Evolutionary conservation across 176 grass and related monocot species (phyloP), one percentile per base, ranked within the genome.

Genomic region (Rhynchospora breviuscula): DNA sequence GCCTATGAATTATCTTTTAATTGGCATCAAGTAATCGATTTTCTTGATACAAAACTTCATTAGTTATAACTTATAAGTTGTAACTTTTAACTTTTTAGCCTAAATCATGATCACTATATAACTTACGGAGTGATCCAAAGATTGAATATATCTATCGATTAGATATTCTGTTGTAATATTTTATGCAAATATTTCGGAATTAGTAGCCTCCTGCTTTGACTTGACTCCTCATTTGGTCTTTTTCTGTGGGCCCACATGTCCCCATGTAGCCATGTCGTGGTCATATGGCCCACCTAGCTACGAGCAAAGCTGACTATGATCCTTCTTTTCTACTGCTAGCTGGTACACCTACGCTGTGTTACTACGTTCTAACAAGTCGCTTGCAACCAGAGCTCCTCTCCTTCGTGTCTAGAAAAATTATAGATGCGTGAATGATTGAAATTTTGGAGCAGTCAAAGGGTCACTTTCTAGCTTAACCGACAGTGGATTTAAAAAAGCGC

Each of bases 301-400:
- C 23, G 26, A 78, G 49, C 51, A 78, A 78, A 51, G 73, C 73
- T 57, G 49, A 78, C 51, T 78, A 33, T 78, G 25, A 57, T 75
- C 23, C 10, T 13, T 12, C 25, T 57, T 26, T 49, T 77, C 13
- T 31, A 57, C 22, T 77, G 12, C 49, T 52, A 10, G 49, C 10
- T 26, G 49, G 13, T 56, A n/a, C 49, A 13, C 49, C 23, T n/a
- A 19, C 46, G 67, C 29, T 40, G 31, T 67, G 64, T 40, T 68
- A 43, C 31, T 67, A 67, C 63, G 31, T 17, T 2, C 35, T 14
- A 40, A 40, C 4, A 40, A 4, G 35, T 40, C 35, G 35, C 35
- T 40, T 40, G 35, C 35, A 67, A 44, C 10, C 67, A 47, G 68
- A 72, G 35, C 35, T 40, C 44, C 68, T 49, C 13, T 75, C 21